Base-by-base conservation (phyloP, 495 filamentous ascomycete species). In the Penicillium paxilli region DNA sequence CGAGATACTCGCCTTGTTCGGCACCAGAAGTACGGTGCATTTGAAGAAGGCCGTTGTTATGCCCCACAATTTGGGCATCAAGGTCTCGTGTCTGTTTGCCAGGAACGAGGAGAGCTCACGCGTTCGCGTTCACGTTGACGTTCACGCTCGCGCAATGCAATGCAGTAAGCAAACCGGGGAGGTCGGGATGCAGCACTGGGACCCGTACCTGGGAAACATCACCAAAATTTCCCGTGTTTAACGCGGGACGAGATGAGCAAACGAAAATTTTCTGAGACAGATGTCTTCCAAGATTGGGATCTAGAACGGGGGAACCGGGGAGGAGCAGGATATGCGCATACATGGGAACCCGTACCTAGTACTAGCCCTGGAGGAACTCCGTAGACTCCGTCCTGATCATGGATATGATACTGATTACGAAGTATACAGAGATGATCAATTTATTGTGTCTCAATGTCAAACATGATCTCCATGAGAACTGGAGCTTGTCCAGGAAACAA, bases 21-120 rank as follows among this genome's bases (percentile, higher is more conserved):
- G 44, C 44, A 47, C 11, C 33, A 19, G 26, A 46, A 46, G 50
- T 47, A 54, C 44, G 21, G 21, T 51, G 54, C 33, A 57, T 35
- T 23, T 32, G 33, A 23, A 28, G 50, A 51, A 48, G 22, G 17
- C 17, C 41, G 47, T 40, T 42, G n/a, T 32, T 28, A n/a, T 28
- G 52, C 52, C 53, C 53, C 58, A 52, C 58, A 26, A 37, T 35
- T 58, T 56, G 58, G 52, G 58, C 58, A 60, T 51, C 45, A 55
- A 16, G n/a, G 44, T 60, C 57, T 60, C 58, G 52, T 49, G 49
- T 60, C 20, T 32, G 52, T 52, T 55, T 52, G 30, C 53, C 38
- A 9, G 24, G 28, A 52, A 28, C 25, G n/a, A 33, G 47, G 24
- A 19, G 44, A 37, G 33, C 26, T 28, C 26, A n/a, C 33, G 33